Evolutionary conservation across 495 filamentous ascomycete species (phyloP).

Genomic region (Aspergillus haitiensis): DNA sequence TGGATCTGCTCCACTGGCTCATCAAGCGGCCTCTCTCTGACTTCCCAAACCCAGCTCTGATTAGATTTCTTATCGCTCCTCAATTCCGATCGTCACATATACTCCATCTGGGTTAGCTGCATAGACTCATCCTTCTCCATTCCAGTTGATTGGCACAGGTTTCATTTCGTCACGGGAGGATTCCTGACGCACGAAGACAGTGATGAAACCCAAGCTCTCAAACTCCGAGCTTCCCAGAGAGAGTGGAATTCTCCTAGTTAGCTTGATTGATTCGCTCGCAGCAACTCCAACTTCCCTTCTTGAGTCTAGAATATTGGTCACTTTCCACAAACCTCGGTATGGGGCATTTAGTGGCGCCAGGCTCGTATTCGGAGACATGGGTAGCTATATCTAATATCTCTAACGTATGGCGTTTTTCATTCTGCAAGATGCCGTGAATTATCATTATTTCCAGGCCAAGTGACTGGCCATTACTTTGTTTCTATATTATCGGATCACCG

Average conservation of each 20-base stretch:
- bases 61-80: not conserved
- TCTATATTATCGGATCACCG: not conserved
- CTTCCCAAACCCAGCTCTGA: not conserved
- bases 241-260: not conserved
- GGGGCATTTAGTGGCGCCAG: not conserved
- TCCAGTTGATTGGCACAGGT: too few relatives aligned
- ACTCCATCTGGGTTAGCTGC: not conserved
- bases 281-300: not conserved
- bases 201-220: not conserved
- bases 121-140: too few relatives aligned
- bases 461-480: not conserved
- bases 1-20: not conserved
- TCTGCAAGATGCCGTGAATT: not conserved
- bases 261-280: not conserved
- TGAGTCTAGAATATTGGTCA: not conserved
- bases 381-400: not conserved
- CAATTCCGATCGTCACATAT: not conserved
- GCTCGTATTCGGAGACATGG: slow-evolving; percentile 1
- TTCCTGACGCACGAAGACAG: too few relatives aligned
- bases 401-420: not conserved
- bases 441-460: not conserved
- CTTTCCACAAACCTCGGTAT: not conserved
- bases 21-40: not conserved
- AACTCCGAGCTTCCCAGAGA: not conserved
- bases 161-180: too few relatives aligned